Evolutionary conservation across 2,329 filamentous ascomycete species (phyloP).

Genomic region (Venturia aucupariae): DNA sequence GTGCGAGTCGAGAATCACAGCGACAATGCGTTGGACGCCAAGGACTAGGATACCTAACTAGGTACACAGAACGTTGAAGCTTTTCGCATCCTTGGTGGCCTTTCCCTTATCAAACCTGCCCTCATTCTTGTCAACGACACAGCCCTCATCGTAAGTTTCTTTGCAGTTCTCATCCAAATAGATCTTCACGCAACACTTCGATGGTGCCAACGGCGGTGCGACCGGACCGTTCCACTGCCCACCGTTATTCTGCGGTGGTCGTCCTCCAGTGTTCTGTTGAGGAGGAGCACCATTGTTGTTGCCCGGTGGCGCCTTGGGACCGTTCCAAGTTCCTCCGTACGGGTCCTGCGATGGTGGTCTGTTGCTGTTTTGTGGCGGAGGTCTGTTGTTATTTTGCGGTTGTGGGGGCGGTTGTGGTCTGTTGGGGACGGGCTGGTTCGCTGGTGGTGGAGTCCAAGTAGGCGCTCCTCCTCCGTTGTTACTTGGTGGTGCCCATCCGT

Average conservation of each 20-base stretch:
- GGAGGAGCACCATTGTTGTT: neutral
- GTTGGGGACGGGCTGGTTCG: neutral
- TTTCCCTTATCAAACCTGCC: neutral
- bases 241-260: neutral
- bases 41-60: neutral
- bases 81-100: neutral
- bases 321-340: neutral
- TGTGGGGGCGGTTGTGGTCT: neutral
- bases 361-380: neutral
- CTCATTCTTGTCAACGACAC: neutral
- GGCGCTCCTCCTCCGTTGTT: neutral
- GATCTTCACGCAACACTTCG: neutral
- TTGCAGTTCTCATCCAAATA: neutral
- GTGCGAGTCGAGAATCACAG: no score
- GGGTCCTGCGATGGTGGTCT: no score
- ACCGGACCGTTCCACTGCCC: neutral
- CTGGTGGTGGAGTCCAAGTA: neutral
- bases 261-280: neutral
- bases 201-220: neutral
- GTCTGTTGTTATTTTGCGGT: neutral
- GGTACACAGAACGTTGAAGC: neutral
- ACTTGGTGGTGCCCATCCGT: neutral
- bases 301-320: neutral
- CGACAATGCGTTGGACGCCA: no score
- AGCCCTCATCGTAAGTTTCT: neutral